Evolutionary conservation across 306 rosid genomes (phyloP).

Genomic region (Lathyrus tuberosus): DNA sequence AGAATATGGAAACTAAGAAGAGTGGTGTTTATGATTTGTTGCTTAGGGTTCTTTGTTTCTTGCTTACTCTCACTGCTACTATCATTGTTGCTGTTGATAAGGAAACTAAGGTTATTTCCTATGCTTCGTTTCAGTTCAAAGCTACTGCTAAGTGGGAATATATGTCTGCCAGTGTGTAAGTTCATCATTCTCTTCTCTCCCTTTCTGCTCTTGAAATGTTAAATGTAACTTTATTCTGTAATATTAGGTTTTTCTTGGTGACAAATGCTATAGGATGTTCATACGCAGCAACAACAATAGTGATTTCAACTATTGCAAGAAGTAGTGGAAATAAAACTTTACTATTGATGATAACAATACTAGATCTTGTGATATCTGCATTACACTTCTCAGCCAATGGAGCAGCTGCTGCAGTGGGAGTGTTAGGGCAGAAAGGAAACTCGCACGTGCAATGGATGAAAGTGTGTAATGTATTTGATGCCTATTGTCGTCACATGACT

Average conservation of each 20-base stretch:
- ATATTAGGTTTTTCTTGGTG: constrained; percentile 60
- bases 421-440: constrained; percentile 56
- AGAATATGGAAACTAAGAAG: constrained; percentile 16
- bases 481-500: constrained; percentile 54
- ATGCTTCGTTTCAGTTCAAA: constrained; percentile 49
- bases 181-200: not conserved
- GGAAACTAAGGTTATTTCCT: constrained; percentile 48
- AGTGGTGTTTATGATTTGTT: constrained; percentile 38
- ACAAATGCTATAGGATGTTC: constrained; percentile 62
- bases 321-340: constrained; percentile 25
- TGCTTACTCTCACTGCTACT: constrained; percentile 52
- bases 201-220: no score
- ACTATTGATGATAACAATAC: constrained; percentile 26
- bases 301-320: constrained; percentile 30
- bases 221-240: not conserved
- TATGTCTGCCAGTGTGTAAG: constrained; percentile 68
- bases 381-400: constrained; percentile 63
- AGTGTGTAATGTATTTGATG: constrained; percentile 57
- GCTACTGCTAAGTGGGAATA: constrained; percentile 72
- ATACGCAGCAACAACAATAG: constrained; percentile 55
- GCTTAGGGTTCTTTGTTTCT: constrained; percentile 44
- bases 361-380: constrained; percentile 51
- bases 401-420: constrained; percentile 58
- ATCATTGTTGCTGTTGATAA: constrained; percentile 52
- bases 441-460: constrained; percentile 63